Conservation (phyloP, 2,329 filamentous ascomycete species). For the Fusarium sp. region DNA sequence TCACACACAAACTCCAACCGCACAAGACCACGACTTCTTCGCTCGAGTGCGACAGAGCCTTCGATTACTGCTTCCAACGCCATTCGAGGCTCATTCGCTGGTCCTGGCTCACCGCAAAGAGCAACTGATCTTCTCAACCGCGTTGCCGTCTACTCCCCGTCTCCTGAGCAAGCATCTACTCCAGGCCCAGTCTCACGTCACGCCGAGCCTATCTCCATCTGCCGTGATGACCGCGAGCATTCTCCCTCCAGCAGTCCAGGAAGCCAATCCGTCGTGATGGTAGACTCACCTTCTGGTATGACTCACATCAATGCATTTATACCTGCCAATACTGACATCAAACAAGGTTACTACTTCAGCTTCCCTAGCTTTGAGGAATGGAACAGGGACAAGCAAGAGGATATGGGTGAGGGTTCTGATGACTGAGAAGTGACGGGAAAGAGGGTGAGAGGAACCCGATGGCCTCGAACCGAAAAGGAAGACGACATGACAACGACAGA, state of each 20-base stretch:
- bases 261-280: conserved; percentile 44
- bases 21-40: conserved; percentile 66
- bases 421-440: conserved; percentile 40
- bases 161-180: conserved; percentile 39
- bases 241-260: conserved; percentile 41
- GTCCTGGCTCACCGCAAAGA: conserved; percentile 62
- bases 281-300: conserved; percentile 49
- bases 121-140: conserved; percentile 69
- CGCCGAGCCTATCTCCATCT: conserved; percentile 43
- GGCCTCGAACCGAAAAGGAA: conserved; percentile 36
- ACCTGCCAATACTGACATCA: conserved; percentile 53
- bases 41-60: conserved; percentile 69
- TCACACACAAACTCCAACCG: conserved; percentile 47
- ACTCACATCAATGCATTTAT: background rate
- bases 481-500: conserved; percentile 29
- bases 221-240: conserved; percentile 37
- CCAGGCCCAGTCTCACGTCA: conserved; percentile 41
- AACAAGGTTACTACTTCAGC: conserved; percentile 72
- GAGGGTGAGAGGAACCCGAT: conserved; percentile 32
- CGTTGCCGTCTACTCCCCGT: conserved; percentile 63
- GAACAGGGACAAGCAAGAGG: conserved; percentile 57
- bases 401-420: conserved; percentile 45
- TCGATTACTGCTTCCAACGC: conserved; percentile 69
- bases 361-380: conserved; percentile 81
- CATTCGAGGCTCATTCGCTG: conserved; percentile 64